Evolutionary conservation across 352 stramenopile species (phyloP).

Genomic region (Aphanomyces stellatus): DNA sequence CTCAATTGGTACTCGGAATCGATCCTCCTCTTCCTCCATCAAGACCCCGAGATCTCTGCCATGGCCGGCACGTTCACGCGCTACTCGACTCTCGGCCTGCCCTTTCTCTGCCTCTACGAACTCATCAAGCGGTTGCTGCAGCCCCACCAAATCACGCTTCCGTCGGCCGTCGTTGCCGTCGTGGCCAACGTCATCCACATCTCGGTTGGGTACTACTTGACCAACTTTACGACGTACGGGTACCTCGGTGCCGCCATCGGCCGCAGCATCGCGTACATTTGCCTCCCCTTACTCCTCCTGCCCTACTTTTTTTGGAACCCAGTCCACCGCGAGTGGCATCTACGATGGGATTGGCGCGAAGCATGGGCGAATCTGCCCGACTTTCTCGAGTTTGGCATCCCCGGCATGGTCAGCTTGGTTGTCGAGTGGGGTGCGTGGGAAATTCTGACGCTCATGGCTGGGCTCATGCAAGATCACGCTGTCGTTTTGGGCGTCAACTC

Average conservation of each 20-base stretch:
- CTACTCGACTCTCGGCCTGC: constrained; percentile 46
- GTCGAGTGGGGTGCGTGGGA: constrained; percentile 68
- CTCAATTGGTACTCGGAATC: constrained; percentile 49
- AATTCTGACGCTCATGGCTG: constrained; percentile 48
- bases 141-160: constrained; percentile 56
- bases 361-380: constrained; percentile 34
- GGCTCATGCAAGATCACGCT: constrained; percentile 40
- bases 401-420: constrained; percentile 46
- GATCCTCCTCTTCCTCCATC: constrained; percentile 36
- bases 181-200: constrained; percentile 59
- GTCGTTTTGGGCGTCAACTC: constrained; percentile 50
- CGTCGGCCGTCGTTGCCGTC: constrained; percentile 49
- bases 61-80: constrained; percentile 35
- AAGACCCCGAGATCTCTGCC: constrained; percentile 32
- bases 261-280: constrained; percentile 45
- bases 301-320: constrained; percentile 23
- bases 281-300: constrained; percentile 34
- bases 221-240: constrained; percentile 42
- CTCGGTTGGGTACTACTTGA: constrained; percentile 54
- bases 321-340: constrained; percentile 42
- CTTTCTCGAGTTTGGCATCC: constrained; percentile 53
- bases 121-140: constrained; percentile 64
- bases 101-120: constrained; percentile 72
- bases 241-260: constrained; percentile 67
- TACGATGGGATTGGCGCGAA: constrained; percentile 44